Base-by-base conservation (phyloP, 202 grass and related monocot species). In the Digitaria exilis region DNA sequence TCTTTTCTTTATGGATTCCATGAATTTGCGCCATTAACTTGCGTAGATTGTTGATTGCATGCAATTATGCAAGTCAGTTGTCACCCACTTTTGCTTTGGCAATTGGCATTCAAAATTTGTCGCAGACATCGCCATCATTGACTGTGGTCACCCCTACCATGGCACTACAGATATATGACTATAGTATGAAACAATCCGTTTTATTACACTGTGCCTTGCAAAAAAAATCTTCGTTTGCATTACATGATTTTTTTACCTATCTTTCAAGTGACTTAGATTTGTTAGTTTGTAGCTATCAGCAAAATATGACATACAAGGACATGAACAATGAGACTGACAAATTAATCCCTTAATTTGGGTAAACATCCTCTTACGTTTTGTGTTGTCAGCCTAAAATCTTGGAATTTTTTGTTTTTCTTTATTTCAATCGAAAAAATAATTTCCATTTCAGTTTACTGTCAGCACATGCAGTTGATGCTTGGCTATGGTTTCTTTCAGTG, bases 401-500 rank as follows among this genome's bases (percentile, higher is more conserved):
- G 35, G 4, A 3, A 22, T 10, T 4, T 39, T 61, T 63, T 43
- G 0, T 46, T 35, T 61, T 35, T 43, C 13, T 25, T 72, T 72
- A 28, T 39, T 64, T 14, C 19, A 4, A 4, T 64, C 4, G 51
- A 51, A 54, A 30, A 6, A 17, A 57, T 17, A 1, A 26, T 52
- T 51, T 41, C 2, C 1, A 12, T 57, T 58, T 63, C 19, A 49
- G 19, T 61, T 57, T 80, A 66, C 45, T 86, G 19, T 39, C 34
- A 58, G 25, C 9, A 58, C 48, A 74, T 11, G 59, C 14, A 34
- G 58, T 26, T 35, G 42, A 75, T 67, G 1, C 0, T n/a, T 12
- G n/a, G 7, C 16, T 42, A 24, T 66, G 6, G 65, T 76, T 26
- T 82, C 37, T 76, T 86, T 56, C 61, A 97, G 95, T 89, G 84